Percentiles rank a stretch among this genome's conserved stretches.
These are phyloP conservation scores for Aspergillus sp. DNA, from an alignment of 2,329 filamentous ascomycete species.

Conservation along the genomic window DNA sequence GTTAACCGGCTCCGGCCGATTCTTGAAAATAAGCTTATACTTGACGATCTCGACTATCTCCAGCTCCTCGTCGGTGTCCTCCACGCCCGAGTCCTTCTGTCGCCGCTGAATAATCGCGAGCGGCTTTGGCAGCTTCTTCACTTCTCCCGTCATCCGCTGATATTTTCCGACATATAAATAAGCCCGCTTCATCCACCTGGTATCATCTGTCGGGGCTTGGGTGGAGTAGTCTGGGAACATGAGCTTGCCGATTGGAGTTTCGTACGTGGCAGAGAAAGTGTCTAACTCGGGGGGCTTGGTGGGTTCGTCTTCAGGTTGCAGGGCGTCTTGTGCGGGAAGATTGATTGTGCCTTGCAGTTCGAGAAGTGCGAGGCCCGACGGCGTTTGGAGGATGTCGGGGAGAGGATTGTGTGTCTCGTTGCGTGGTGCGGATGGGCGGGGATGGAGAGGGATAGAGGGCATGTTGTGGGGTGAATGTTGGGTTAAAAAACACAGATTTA, in stretches of 20 bases:
- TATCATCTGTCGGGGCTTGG: slow-evolving; percentile 55
- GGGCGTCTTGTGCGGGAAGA: slow-evolving; percentile 57
- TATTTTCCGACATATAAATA: slow-evolving; percentile 88
- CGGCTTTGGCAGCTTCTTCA: slow-evolving; percentile 81
- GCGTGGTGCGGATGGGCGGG: slow-evolving; percentile 23
- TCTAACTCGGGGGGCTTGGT: slow-evolving; percentile 18
- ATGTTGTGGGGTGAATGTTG: slow-evolving; percentile 28
- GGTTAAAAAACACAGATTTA: background rate
- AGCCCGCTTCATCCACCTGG: slow-evolving; percentile 86
- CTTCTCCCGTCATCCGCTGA: slow-evolving; percentile 85
- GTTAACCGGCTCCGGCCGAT: slow-evolving; percentile 82
- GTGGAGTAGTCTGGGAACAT: slow-evolving; percentile 76
- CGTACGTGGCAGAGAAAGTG: slow-evolving; percentile 29
- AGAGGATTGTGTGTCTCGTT: slow-evolving; percentile 60
- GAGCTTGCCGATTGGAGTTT: slow-evolving; percentile 70
- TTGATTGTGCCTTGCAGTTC: slow-evolving; percentile 94
- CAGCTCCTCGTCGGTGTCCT: slow-evolving; percentile 49
- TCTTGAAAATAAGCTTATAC: slow-evolving; percentile 84
- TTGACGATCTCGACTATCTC: slow-evolving; percentile 88
- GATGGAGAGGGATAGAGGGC: slow-evolving; percentile 49
- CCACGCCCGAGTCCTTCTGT: slow-evolving; percentile 25
- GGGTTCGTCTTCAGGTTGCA: slow-evolving; percentile 38
- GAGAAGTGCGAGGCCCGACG: slow-evolving; percentile 83
- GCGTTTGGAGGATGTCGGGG: slow-evolving; percentile 83
- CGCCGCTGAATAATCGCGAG: slow-evolving; percentile 75